These are phyloP conservation scores for Pyronema omphalodes DNA, from an alignment of 495 filamentous ascomycete genomes.

Conservation along the genomic window DNA sequence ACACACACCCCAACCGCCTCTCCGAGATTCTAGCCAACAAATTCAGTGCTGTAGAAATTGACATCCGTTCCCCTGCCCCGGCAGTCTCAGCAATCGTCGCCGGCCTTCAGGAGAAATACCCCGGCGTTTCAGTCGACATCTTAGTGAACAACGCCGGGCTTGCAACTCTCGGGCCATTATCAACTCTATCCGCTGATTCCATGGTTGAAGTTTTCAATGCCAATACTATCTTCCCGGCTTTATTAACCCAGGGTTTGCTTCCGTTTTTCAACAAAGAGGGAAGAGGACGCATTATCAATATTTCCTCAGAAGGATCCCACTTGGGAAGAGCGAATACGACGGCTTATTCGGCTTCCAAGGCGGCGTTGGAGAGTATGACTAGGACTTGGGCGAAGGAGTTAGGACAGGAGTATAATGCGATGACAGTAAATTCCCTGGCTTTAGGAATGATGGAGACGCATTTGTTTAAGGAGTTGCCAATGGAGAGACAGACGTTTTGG, in stretches of 20 bases:
- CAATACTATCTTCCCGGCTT: slow-evolving; percentile 71
- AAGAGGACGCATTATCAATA: slow-evolving; percentile 60
- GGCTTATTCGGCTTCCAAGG: slow-evolving; percentile 79
- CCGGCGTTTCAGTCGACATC: slow-evolving; percentile 48
- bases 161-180: slow-evolving; percentile 38
- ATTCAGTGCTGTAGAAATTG: slow-evolving; percentile 23
- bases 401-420: slow-evolving; percentile 33
- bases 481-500: slow-evolving; percentile 18
- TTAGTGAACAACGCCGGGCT: slow-evolving; percentile 78
- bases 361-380: slow-evolving; percentile 76
- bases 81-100: slow-evolving; percentile 28
- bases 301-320: slow-evolving; percentile 52
- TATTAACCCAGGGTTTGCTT: slow-evolving; percentile 52
- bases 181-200: slow-evolving; percentile 37
- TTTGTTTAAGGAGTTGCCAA: slow-evolving; percentile 39
- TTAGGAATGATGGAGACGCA: slow-evolving; percentile 72
- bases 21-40: slow-evolving; percentile 28
- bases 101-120: slow-evolving; percentile 24
- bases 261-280: slow-evolving; percentile 55
- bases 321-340: slow-evolving; percentile 51
- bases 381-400: slow-evolving; percentile 74
- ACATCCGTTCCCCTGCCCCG: slow-evolving; percentile 22
- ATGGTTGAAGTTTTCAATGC: slow-evolving; percentile 55
- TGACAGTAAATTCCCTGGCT: slow-evolving; percentile 76
- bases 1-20: slow-evolving; percentile 32